Evolutionary conservation across 305 asterid genomes (phyloP).

Genomic region (Fraxinus sp.): DNA sequence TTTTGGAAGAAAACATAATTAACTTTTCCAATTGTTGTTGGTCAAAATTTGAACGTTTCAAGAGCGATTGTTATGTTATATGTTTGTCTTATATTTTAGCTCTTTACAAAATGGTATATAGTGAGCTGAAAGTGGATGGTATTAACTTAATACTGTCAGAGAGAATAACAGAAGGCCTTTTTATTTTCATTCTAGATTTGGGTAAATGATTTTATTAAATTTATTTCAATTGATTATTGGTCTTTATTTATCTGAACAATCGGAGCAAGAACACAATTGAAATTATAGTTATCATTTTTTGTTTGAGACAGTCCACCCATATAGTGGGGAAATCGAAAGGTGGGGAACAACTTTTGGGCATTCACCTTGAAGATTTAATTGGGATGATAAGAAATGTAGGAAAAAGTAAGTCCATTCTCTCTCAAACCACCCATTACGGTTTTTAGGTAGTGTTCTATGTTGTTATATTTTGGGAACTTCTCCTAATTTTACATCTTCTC

Average conservation of each 20-base stretch:
- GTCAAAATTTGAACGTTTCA: conserved; percentile 14
- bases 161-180: conserved; percentile 4
- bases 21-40: background rate
- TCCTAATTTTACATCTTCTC: conserved; percentile 41
- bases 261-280: conserved; percentile 15
- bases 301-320: conserved; percentile 48
- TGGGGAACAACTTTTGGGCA: conserved; percentile 45
- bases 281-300: conserved; percentile 33
- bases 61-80: conserved; percentile 1
- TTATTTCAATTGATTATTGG: background rate
- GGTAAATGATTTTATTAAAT: background rate
- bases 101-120: conserved; percentile 15
- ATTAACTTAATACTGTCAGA: background rate
- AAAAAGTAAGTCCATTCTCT: conserved; percentile 52
- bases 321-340: conserved; percentile 31
- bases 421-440: conserved; percentile 11
- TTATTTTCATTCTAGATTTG: background rate
- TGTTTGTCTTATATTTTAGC: conserved; percentile 5
- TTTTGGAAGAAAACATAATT: conserved; percentile 3
- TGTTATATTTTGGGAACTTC: conserved; percentile 18
- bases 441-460: conserved; percentile 12
- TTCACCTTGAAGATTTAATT: conserved; percentile 62
- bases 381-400: conserved; percentile 87
- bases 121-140: background rate
- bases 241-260: conserved; percentile 14